A percentile compares a stretch with the other conserved stretches of the same genome.
Conservation (phyloP, 2,329 filamentous ascomycete genomes). For the Didymosphaeria variabile region DNA sequence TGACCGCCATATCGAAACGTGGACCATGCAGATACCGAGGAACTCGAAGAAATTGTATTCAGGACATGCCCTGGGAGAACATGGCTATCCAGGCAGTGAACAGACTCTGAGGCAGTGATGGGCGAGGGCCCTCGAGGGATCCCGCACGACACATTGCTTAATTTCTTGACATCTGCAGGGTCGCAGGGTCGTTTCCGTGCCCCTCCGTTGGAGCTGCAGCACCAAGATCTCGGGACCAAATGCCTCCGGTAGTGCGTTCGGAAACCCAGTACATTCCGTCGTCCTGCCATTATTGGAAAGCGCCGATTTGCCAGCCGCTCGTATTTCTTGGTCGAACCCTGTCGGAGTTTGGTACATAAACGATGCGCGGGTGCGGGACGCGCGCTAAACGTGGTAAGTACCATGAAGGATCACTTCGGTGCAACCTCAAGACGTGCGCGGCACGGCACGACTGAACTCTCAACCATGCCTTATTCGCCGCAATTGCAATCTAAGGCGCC, state of each 20-base stretch:
- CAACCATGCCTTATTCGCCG: neutral
- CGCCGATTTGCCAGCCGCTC: neutral
- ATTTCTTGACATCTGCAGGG: neutral
- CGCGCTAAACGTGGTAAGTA: neutral
- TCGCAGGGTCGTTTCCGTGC: neutral
- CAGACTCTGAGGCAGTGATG: neutral
- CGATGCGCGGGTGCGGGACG: neutral
- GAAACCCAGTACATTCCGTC: neutral
- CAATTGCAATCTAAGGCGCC: neutral
- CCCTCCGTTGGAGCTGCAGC: neutral
- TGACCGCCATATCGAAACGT: constrained; percentile 3
- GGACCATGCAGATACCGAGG: neutral
- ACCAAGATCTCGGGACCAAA: neutral
- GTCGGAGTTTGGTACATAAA: neutral
- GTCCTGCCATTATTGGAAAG: neutral
- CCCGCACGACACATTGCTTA: neutral
- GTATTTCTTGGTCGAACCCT: neutral
- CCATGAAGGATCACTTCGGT: neutral
- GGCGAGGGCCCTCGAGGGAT: too few relatives aligned
- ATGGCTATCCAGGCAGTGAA: neutral
- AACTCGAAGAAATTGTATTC: neutral
- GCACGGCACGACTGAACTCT: neutral
- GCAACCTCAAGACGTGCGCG: neutral
- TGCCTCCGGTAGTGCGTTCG: neutral
- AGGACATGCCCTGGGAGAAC: neutral